Evolutionary conservation across 1,139 yeast species (phyloP).

Genomic region (Debaryomyces udenii): DNA sequence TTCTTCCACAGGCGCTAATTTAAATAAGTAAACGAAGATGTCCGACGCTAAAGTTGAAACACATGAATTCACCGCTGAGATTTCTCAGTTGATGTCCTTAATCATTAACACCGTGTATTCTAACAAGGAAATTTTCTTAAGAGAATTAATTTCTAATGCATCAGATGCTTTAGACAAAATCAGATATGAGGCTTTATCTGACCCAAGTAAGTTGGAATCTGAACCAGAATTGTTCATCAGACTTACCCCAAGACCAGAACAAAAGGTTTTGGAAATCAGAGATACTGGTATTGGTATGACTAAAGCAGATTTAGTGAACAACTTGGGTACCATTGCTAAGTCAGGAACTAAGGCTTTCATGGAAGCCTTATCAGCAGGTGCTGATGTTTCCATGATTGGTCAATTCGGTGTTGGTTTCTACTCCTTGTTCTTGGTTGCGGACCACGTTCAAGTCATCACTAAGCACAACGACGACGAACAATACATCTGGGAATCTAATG

Average conservation of each 20-base stretch:
- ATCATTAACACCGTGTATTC: slow-evolving; percentile 99
- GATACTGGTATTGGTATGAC: slow-evolving; percentile 99
- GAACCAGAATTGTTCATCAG: slow-evolving; percentile 98
- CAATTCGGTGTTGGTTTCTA: slow-evolving; percentile 99
- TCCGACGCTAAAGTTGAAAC: slow-evolving; percentile 70
- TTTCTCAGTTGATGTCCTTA: slow-evolving; percentile 99
- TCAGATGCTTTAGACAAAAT: slow-evolving; percentile 87
- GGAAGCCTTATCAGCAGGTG: slow-evolving; percentile 99
- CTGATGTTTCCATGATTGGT: slow-evolving; percentile 99
- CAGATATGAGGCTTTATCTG: slow-evolving; percentile 94
- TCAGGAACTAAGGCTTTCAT: slow-evolving; percentile 99
- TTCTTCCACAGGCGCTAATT: slow-evolving; percentile 6
- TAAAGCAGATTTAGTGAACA: slow-evolving; percentile 97
- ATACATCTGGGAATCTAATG: slow-evolving; percentile 99
- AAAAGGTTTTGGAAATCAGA: slow-evolving; percentile 93
- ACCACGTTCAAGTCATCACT: slow-evolving; percentile 96
- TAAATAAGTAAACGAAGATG: slow-evolving; percentile 37
- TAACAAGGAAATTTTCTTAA: slow-evolving; percentile 97
- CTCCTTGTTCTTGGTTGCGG: slow-evolving; percentile 99
- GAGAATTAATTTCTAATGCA: slow-evolving; percentile 98
- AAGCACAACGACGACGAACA: slow-evolving; percentile 99
- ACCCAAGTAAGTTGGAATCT: slow-evolving; percentile 86
- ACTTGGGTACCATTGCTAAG: slow-evolving; percentile 99
- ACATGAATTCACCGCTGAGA: slow-evolving; percentile 99
- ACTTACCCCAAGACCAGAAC: slow-evolving; percentile 94